Conservation (phyloP, 345 rosid genomes). For the Bruguiera sexangula region DNA sequence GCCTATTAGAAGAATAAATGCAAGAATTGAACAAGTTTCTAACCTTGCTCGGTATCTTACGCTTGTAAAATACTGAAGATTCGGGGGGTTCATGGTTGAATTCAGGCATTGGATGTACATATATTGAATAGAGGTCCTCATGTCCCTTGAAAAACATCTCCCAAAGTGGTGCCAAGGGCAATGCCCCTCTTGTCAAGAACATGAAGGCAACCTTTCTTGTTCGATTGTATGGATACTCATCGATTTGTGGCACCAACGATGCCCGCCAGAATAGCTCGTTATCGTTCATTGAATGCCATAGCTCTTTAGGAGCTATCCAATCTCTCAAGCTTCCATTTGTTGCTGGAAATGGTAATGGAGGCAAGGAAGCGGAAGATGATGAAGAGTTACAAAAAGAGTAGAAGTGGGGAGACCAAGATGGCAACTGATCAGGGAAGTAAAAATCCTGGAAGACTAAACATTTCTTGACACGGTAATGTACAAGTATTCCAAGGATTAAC, state of each 20-base stretch:
- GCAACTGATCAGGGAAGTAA: slow-evolving; percentile 11
- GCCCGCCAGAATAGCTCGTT: slow-evolving; percentile 33
- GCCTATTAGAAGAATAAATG: neutral
- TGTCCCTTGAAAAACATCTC: slow-evolving; percentile 32
- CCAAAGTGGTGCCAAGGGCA: slow-evolving; percentile 34
- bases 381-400: slow-evolving; percentile 14
- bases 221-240: slow-evolving; percentile 19
- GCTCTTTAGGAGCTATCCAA: slow-evolving; percentile 9
- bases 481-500: slow-evolving; percentile 22
- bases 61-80: slow-evolving; percentile 21
- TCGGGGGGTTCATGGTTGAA: neutral
- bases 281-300: slow-evolving; percentile 38
- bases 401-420: neutral
- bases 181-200: slow-evolving; percentile 23
- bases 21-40: neutral
- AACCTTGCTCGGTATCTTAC: slow-evolving; percentile 40
- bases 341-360: neutral
- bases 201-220: slow-evolving; percentile 29
- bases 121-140: slow-evolving; percentile 23
- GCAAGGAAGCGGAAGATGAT: slow-evolving; percentile 1
- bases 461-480: slow-evolving; percentile 14
- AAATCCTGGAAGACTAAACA: slow-evolving; percentile 19
- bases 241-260: slow-evolving; percentile 14
- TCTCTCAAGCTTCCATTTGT: neutral
- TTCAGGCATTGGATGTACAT: slow-evolving; percentile 13